These are phyloP conservation scores for Leptographium flavum DNA, from an alignment of 2,329 filamentous ascomycete species.

Conservation along the genomic window DNA sequence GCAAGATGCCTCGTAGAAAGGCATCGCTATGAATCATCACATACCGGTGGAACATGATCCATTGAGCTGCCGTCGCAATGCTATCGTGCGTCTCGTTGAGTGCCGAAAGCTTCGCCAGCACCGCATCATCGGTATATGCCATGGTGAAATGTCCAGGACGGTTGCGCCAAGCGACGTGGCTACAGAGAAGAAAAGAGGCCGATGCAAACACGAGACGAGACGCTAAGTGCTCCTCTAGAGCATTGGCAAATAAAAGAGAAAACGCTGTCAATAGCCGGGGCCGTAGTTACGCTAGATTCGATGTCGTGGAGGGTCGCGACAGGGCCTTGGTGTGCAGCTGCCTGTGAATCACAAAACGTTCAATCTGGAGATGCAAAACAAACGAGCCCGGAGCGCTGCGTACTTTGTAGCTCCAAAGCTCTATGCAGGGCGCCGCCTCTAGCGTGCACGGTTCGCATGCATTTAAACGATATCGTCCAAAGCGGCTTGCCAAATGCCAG, in stretches of 20 bases:
- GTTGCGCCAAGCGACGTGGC: not conserved
- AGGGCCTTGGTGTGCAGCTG: not conserved
- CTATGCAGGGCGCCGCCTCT: too few relatives aligned
- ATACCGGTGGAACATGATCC: constrained; percentile 99
- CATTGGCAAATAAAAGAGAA: not conserved
- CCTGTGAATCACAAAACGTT: not conserved
- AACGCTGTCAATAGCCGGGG: not conserved
- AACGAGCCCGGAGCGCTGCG: not conserved
- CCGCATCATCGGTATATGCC: constrained; percentile 92
- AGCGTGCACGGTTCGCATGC: not conserved
- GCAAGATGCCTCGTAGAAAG: not conserved
- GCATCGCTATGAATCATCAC: constrained; percentile 4
- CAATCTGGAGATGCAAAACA: not conserved
- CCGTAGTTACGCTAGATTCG: not conserved
- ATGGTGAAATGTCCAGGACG: constrained; percentile 32
- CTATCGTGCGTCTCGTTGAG: constrained; percentile 96
- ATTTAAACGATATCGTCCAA: not conserved
- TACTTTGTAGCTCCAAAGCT: not conserved
- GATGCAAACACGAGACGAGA: not conserved
- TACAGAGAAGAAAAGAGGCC: not conserved
- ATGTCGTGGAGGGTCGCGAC: not conserved
- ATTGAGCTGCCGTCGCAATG: constrained; percentile 91
- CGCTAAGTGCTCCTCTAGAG: not conserved
- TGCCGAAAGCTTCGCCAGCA: constrained; percentile 85
- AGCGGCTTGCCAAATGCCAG: not conserved